These are phyloP conservation scores for Lactuca sativa DNA, from an alignment of 129 eudicot genomes.

Conservation along the genomic window DNA sequence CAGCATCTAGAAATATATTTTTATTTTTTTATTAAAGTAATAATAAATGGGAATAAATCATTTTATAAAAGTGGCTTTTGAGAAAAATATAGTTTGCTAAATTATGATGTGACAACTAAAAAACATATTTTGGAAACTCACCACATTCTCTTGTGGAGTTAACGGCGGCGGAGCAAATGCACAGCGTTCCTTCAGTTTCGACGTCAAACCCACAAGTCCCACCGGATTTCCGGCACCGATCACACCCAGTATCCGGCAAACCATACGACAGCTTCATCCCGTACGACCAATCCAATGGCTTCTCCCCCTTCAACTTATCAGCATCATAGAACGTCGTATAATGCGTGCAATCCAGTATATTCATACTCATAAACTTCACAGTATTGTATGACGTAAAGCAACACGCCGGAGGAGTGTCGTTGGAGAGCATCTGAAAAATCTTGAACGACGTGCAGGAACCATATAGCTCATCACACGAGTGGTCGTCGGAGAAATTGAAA, in stretches of 20 bases:
- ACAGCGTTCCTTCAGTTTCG: constrained; percentile 66
- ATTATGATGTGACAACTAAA: not conserved
- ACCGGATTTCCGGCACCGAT: constrained; percentile 65
- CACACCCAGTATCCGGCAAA: constrained; percentile 85
- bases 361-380: constrained; percentile 82
- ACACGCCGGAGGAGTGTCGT: constrained; percentile 67
- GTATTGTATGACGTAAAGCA: constrained; percentile 82
- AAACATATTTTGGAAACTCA: constrained; percentile 19
- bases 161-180: constrained; percentile 62
- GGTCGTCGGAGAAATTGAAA: constrained; percentile 62
- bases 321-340: constrained; percentile 72
- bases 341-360: constrained; percentile 85
- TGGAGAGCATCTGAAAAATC: constrained; percentile 50
- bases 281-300: constrained; percentile 83
- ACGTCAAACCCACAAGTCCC: constrained; percentile 92
- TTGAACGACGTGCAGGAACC: constrained; percentile 71
- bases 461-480: constrained; percentile 77
- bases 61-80: not conserved
- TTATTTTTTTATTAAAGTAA: too few species aligned
- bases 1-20: not conserved
- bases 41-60: not conserved
- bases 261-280: constrained; percentile 71
- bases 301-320: constrained; percentile 50
- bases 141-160: constrained; percentile 86
- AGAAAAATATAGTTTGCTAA: not conserved